A percentile compares a stretch with the other conserved stretches of the same genome.
phyloP scores from a whole-genome alignment of 1,139 yeast genomes.

The Arxiozyma heterogenica region DNA sequence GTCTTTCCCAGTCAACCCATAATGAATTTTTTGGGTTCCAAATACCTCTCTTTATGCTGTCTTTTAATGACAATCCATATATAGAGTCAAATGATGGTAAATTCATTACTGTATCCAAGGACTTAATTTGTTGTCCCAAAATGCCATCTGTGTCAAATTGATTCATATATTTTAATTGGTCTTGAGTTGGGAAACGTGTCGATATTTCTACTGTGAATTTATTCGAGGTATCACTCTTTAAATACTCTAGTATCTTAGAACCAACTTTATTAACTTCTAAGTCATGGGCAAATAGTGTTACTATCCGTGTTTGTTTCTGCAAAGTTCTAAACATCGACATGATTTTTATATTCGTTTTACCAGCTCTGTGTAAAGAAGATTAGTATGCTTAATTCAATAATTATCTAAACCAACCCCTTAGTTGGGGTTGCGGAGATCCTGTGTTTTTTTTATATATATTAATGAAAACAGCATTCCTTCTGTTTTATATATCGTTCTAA shows the following conservation, averaged over 20 bases:
- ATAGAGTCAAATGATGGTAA: slow-evolving; percentile 10
- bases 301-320: slow-evolving; percentile 21
- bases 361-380: no score
- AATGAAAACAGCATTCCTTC: not conserved
- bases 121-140: slow-evolving; percentile 16
- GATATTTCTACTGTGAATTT: slow-evolving; percentile 18
- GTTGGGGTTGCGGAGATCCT: not conserved
- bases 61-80: slow-evolving; percentile 18
- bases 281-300: slow-evolving; percentile 22
- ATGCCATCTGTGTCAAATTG: slow-evolving; percentile 11
- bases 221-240: slow-evolving; percentile 13
- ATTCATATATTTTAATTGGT: slow-evolving; percentile 23
- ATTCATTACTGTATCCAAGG: slow-evolving; percentile 13
- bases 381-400: no score
- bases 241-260: slow-evolving; percentile 12
- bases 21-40: slow-evolving; percentile 20
- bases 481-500: no score
- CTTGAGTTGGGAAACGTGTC: slow-evolving; percentile 23
- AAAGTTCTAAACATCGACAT: slow-evolving; percentile 26
- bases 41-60: slow-evolving; percentile 13
- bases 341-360: no score
- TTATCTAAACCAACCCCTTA: no score
- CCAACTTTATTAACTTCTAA: slow-evolving; percentile 12
- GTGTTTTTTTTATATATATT: not conserved
- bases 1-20: slow-evolving; percentile 29